Conservation (phyloP, 208 protist species). For the Trypanosomatidae sp. region DNA sequence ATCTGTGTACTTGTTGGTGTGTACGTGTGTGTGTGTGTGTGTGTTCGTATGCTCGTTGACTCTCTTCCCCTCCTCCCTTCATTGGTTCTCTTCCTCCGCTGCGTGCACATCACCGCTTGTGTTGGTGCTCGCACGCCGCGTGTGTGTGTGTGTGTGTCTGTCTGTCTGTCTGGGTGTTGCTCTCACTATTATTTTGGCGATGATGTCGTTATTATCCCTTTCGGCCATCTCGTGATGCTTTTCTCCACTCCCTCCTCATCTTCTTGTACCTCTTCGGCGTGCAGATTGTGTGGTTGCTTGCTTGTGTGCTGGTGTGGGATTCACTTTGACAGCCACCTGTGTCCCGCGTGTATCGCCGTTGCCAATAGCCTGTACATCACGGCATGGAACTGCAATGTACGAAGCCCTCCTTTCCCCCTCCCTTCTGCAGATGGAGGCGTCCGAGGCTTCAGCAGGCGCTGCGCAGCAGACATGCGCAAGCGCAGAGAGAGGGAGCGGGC, state of each 20-base stretch:
- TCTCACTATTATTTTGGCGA: not conserved
- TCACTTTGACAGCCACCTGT: not conserved
- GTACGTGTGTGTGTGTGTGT: not conserved
- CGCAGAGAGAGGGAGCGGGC: no score
- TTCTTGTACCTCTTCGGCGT: not conserved
- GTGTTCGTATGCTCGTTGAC: no score
- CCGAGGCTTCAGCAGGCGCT: not conserved
- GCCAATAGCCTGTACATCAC: no score
- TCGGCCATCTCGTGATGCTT: not conserved
- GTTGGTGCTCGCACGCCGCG: not conserved
- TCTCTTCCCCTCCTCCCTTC: not conserved
- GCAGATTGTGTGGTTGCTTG: not conserved
- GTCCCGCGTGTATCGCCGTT: not conserved
- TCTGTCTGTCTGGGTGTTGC: not conserved
- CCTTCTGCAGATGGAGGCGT: not conserved
- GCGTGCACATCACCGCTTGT: not conserved
- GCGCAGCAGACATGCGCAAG: not conserved
- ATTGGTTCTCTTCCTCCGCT: not conserved
- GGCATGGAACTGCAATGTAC: constrained; percentile 2
- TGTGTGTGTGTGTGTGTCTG: not conserved
- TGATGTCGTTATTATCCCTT: not conserved
- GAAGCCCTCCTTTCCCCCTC: constrained; percentile 17
- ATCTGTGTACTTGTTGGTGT: not conserved
- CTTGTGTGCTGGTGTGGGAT: not conserved
- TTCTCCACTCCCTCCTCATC: not conserved